phyloP scores from a whole-genome alignment of 345 rosid genomes.

The Populus simonii region DNA sequence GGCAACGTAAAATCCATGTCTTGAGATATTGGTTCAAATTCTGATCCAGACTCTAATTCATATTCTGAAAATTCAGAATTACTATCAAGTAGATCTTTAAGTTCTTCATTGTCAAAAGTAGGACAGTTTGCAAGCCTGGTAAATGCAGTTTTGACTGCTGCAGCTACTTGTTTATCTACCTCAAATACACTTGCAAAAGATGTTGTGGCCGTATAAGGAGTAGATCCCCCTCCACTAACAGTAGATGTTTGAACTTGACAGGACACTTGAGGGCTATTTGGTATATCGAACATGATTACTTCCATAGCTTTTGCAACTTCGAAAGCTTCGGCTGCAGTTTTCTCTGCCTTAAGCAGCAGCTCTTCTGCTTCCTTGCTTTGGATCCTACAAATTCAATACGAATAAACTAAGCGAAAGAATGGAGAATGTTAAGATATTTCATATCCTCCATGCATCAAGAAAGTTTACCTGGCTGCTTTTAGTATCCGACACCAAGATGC shows the following conservation, averaged over 20 bases:
- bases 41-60: conserved; percentile 60
- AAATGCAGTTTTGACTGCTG: conserved; percentile 82
- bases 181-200: conserved; percentile 91
- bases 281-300: conserved; percentile 79
- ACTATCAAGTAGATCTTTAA: conserved; percentile 52
- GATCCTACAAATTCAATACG: conserved; percentile 45
- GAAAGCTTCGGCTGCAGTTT: conserved; percentile 74
- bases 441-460: neutral
- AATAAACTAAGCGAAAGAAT: conserved; percentile 2
- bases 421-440: neutral
- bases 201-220: conserved; percentile 70
- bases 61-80: conserved; percentile 49
- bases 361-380: conserved; percentile 72
- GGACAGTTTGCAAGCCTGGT: conserved; percentile 54
- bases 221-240: conserved; percentile 45
- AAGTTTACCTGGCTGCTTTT: conserved; percentile 70
- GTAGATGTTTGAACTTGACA: conserved; percentile 51
- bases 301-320: conserved; percentile 85
- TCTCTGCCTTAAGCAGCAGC: conserved; percentile 56
- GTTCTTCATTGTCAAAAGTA: conserved; percentile 60
- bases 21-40: conserved; percentile 29
- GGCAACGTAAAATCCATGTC: conserved; percentile 32
- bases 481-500: conserved; percentile 95
- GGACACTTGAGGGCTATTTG: conserved; percentile 56
- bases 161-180: conserved; percentile 90